Percentiles rank a stretch among this genome's conserved stretches.
Conservation (phyloP, 345 rosid genomes). For the Salix caprea region DNA sequence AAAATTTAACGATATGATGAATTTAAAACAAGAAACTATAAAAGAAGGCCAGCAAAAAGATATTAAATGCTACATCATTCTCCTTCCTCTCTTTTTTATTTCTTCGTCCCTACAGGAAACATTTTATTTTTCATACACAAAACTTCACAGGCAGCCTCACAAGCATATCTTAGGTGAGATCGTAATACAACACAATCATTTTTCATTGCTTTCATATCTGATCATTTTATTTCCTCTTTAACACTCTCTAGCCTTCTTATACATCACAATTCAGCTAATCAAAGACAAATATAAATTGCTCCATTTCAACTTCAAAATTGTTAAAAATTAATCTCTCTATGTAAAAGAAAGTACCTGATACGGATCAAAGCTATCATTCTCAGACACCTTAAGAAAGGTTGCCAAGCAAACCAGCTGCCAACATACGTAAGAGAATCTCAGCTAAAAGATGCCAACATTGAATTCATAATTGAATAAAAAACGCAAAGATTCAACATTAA, state of each 20-base stretch:
- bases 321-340: background rate
- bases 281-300: background rate
- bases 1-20: background rate
- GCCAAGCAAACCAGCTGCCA: constrained; percentile 95
- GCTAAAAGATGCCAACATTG: background rate
- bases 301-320: constrained; percentile 2
- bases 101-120: background rate
- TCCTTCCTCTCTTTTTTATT: background rate
- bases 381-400: constrained; percentile 86
- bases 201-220: background rate
- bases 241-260: background rate
- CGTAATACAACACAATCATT: background rate
- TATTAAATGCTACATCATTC: background rate
- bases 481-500: too few relatives aligned
- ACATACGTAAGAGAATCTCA: background rate
- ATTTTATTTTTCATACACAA: background rate
- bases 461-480: background rate
- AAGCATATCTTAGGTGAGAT: background rate
- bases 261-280: background rate
- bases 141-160: background rate
- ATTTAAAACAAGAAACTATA: background rate
- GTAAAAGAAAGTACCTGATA: constrained; percentile 57
- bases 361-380: constrained; percentile 79
- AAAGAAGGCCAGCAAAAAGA: background rate
- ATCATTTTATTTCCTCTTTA: background rate